Base-by-base conservation (phyloP, 1,139 yeast species). In the Protomyces inouyei region DNA sequence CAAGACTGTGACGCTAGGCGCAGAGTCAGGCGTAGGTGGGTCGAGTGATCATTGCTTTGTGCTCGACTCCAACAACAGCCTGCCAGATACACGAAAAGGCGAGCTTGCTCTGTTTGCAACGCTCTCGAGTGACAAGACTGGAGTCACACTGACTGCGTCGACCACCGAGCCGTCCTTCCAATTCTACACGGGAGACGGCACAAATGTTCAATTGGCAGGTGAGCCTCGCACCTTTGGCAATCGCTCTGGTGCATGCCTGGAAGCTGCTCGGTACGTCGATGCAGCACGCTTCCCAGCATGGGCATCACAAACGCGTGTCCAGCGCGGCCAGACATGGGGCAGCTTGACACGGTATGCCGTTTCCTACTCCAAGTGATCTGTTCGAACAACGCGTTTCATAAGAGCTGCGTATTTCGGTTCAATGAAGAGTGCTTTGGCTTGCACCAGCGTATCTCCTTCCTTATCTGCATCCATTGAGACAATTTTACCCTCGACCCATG, bases 81-180 rank as follows among this genome's bases (percentile, higher is more conserved):
- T 66, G n/a, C 65, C 73, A 18, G 77, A 84, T 71, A 83, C 86
- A 28, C 78, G 87, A 65, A 45, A 68, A 18, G 65, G 70, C 3
- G 72, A 73, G 38, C 74, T 83, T 67, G 73, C 72, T 54, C 71
- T 76, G 37, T 75, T 82, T 18, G 75, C 80, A 45, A 80, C 78
- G 70, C 82, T 84, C n/a, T 74, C 75, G 32, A 81, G 82, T 70
- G 83, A 85, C 25, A 76, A 76, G 35, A 75, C 85, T 8, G 73
- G 76, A 14, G 73, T 80, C 56, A 76, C 77, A 56, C 71, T 86
- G 55, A 74, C 73, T 16, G 81, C 83, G 16, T 73, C 75, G 35
- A 77, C 88, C 9, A 85, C 90, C 1, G 91, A 86, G 68, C 91
- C 91, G 4, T 76, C 84, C 3, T 85, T 83, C 78, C 90, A 85